phyloP scores from a whole-genome alignment of 495 filamentous ascomycete species.

The Hypoxylon crocopeplum region DNA sequence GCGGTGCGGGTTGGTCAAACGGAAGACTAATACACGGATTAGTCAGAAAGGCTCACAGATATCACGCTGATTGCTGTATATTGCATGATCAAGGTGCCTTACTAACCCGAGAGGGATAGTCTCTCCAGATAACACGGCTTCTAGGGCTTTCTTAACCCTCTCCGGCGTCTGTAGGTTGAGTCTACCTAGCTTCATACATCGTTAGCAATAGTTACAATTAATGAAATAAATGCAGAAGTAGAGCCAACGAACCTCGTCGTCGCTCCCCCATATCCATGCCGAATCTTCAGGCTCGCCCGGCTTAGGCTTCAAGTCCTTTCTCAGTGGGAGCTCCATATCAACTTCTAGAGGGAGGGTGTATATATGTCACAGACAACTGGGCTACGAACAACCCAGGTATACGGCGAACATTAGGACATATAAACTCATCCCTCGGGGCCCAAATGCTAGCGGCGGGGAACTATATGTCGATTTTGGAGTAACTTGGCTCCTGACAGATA shows the following conservation, averaged over 20 bases:
- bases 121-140: slow-evolving; percentile 53
- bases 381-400: no score
- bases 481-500: no score
- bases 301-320: slow-evolving; percentile 29
- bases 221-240: neutral
- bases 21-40: slow-evolving; percentile 54
- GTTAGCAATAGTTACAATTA: neutral
- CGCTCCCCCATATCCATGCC: slow-evolving; percentile 70
- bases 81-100: neutral
- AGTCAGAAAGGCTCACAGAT: neutral
- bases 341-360: neutral
- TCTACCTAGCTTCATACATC: slow-evolving; percentile 42
- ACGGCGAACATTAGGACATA: no score
- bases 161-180: slow-evolving; percentile 60
- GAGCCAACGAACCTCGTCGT: slow-evolving; percentile 57
- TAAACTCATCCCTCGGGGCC: no score
- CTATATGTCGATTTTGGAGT: no score
- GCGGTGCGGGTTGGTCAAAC: slow-evolving; percentile 55
- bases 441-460: no score
- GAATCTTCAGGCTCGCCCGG: slow-evolving; percentile 43
- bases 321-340: slow-evolving; percentile 20
- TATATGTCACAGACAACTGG: neutral
- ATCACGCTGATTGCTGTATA: neutral
- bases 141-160: slow-evolving; percentile 51
- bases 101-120: slow-evolving; percentile 55